Base-by-base conservation (phyloP, 2,329 filamentous ascomycete species). In the Fusarium pseudoanthophilum region DNA sequence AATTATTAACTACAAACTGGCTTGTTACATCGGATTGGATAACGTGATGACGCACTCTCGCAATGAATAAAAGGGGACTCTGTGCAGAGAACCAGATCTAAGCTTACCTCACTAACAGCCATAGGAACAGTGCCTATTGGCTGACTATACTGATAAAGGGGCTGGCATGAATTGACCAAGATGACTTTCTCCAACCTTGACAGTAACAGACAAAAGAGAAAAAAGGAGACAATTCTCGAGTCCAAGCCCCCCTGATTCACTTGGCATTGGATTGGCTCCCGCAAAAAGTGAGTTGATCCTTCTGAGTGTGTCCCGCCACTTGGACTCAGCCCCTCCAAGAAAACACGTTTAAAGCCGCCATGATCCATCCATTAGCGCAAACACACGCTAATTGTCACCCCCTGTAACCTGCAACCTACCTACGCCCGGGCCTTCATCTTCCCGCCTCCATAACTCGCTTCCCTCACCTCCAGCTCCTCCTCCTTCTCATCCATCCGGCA, bases 401-500 rank as follows among this genome's bases (percentile, higher is more conserved):
- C 61, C 46, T 67, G 62, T 56, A 51, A 52, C 43, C 40, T 71
- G 39, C 32, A 49, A 40, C 58, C 36, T 30, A 40, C 58, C 36
- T 30, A 37, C 43, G 58, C 69, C 71, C 69, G 69, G 69, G 51
- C 69, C 62, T 51, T 60, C 51, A 42, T 55, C 56, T 37, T 69
- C 52, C 70, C 61, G 65, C 66, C 66, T 69, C 66, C 64, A 69
- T 69, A 68, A 46, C 57, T 64, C 57, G 43, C 46, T 46, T 65
- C 55, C 49, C 42, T 42, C 28, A 49, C 37, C 30, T 49, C 36
- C 60, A 45, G 49, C 68, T 46, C 66, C 51, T 39, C 37, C 37
- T 67, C 34, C 43, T 30, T 53, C 46, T 32, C 39, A 11, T 61
- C 60, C 45, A 15, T 46, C 37, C 39, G 32, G 13, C 32, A 34